These are phyloP conservation scores for Pleurozium schreberi DNA, from an alignment of 225 moss, liverwort and hornwort genomes.

Conservation along the genomic window DNA sequence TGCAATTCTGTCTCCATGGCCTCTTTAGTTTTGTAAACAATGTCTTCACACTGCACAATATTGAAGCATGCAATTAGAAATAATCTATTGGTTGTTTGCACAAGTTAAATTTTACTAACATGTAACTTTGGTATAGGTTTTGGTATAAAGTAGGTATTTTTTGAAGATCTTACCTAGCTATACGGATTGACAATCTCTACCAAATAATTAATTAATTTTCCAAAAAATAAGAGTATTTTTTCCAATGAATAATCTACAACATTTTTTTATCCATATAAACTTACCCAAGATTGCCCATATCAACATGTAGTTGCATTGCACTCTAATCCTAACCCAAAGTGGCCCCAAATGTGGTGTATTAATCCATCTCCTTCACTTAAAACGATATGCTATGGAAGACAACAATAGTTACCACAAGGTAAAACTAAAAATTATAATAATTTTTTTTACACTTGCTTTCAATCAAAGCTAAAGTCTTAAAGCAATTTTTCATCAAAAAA, in stretches of 20 bases:
- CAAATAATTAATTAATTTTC: neutral
- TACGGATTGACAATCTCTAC: accelerated
- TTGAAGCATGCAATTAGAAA: neutral
- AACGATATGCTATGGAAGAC: accelerated
- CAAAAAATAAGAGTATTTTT: accelerated
- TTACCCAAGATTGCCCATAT: accelerated
- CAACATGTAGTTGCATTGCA: neutral
- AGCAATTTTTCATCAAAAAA: no score
- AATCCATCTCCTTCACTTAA: neutral
- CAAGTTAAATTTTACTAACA: neutral
- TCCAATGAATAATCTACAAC: no score
- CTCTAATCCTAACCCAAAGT: neutral
- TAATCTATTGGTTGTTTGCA: neutral
- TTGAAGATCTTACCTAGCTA: accelerated
- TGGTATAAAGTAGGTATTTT: neutral
- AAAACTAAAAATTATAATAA: neutral
- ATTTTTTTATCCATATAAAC: neutral
- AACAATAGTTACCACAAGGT: neutral
- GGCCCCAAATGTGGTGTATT: neutral
- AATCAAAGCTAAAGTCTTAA: no score
- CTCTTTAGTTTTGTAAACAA: neutral
- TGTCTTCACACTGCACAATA: neutral
- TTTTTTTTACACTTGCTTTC: no score
- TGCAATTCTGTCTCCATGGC: neutral
- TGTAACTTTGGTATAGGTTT: neutral